A percentile compares a stretch with the other conserved stretches of the same genome.
Conservation (phyloP, 441 rosid genomes). For the Kokia cookei region DNA sequence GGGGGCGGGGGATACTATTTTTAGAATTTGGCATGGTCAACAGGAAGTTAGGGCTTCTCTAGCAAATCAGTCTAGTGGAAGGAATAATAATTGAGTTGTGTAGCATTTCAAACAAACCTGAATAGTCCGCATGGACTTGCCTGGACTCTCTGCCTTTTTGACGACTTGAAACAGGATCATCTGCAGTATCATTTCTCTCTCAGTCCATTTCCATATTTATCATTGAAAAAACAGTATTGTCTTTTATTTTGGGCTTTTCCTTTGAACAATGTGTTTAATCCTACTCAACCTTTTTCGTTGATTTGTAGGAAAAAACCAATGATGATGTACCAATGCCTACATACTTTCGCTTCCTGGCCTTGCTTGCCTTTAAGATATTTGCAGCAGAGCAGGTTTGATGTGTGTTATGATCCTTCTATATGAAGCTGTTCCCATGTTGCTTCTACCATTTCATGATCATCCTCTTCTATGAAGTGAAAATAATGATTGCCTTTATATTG, state of each 20-base stretch:
- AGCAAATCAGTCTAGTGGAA: background rate
- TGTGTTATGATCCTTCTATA: background rate
- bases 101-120: background rate
- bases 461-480: slow-evolving; percentile 6
- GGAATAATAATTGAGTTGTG: background rate
- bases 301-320: slow-evolving; percentile 61
- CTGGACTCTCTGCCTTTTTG: no score
- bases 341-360: slow-evolving; percentile 81
- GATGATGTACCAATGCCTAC: slow-evolving; percentile 92
- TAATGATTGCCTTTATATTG: slow-evolving; percentile 12
- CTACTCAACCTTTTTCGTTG: slow-evolving; percentile 11
- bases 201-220: background rate
- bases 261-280: background rate
- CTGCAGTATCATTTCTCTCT: background rate
- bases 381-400: slow-evolving; percentile 78
- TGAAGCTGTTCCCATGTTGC: background rate
- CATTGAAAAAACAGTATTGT: background rate
- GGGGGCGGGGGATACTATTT: background rate
- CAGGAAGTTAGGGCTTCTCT: slow-evolving; percentile 1
- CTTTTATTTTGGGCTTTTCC: background rate
- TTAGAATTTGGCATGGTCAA: background rate
- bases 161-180: background rate
- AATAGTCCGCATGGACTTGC: no score
- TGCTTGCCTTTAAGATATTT: slow-evolving; percentile 94
- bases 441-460: slow-evolving; percentile 9